Base-by-base conservation (phyloP, 257 asterid species). In the Voacanga thouarsii region DNA sequence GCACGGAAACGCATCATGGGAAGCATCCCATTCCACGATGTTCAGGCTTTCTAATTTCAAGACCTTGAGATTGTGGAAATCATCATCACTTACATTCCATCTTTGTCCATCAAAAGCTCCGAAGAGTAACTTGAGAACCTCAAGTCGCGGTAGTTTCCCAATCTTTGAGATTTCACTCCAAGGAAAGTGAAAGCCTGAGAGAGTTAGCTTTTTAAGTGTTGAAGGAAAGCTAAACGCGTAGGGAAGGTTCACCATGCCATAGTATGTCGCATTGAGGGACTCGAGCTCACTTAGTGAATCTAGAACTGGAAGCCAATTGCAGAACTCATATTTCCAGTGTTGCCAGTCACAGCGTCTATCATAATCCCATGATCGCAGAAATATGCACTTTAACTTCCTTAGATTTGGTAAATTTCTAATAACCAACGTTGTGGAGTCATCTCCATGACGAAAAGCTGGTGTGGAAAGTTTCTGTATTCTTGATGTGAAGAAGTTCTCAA, bases 141-240 rank as follows among this genome's bases (percentile, higher is more conserved):
- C 78, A 39, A 74, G 78, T 16, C 57, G 45, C 9, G 50, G 70
- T 0, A 74, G 70, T 39, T 15, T 74, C 53, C 78, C 78, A 23
- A 74, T 74, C 19, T 0, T 11, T 19, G 78, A 57, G 9, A 74
- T 59, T 5, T 39, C 23, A 8, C 28, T 30, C 70, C 78, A 74
- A 1, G 50, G 69, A 49, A 75, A 19, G 2, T 23, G 78, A 0
- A 60, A 75, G 4, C 24, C 24, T 21, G 75, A 44, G 56, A 71
- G 75, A 3, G 75, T 49, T 15, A 75, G 65, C 12, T 75, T 24
- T 39, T 33, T 60, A 14, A 41, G 41, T 14, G 43, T 74, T 12
- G 24, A 23, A 69, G 80, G 80, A n/a, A 77, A 39, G 43, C 6
- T 68, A 0, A 67, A 37, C 47, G 2, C 12, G 16, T 21, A 72